Evolutionary conservation across 2,329 filamentous ascomycete genomes (phyloP).

Genomic region (Paecilomyces variotii): DNA sequence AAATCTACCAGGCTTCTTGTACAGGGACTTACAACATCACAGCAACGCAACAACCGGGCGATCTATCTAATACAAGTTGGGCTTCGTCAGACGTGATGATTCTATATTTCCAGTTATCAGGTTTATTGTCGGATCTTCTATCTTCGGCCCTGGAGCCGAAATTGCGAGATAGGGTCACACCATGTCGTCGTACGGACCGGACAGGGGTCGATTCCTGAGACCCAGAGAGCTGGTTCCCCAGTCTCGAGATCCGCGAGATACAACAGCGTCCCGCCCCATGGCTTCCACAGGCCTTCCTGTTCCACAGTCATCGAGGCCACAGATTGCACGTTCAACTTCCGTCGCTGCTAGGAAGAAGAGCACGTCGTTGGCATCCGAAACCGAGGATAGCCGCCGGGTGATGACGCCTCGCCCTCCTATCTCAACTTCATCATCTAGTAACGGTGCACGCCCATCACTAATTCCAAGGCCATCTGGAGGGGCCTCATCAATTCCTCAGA

Average conservation of each 20-base stretch:
- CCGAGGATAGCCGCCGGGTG: slow-evolving; percentile 13
- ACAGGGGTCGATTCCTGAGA: slow-evolving; percentile 22
- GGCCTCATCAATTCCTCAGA: slow-evolving; percentile 7
- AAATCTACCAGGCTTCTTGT: background rate
- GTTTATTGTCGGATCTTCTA: slow-evolving; percentile 16
- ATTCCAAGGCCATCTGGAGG: slow-evolving; percentile 22
- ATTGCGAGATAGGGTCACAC: slow-evolving; percentile 18
- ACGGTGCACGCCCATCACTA: slow-evolving; percentile 18
- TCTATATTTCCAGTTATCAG: slow-evolving; percentile 4
- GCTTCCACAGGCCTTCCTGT: slow-evolving; percentile 10
- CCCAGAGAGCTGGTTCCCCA: slow-evolving; percentile 17
- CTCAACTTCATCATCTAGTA: slow-evolving; percentile 13
- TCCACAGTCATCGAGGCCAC: slow-evolving; percentile 16
- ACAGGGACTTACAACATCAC: background rate
- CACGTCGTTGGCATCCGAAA: slow-evolving; percentile 21
- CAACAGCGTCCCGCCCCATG: slow-evolving; percentile 13
- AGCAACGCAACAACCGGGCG: background rate
- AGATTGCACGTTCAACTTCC: slow-evolving; percentile 18
- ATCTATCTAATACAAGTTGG: background rate
- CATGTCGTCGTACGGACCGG: slow-evolving; percentile 30
- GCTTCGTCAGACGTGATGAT: slow-evolving; percentile 8
- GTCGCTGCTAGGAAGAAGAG: slow-evolving; percentile 14
- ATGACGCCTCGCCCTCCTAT: slow-evolving; percentile 12
- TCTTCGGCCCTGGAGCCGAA: slow-evolving; percentile 19
- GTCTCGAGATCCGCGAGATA: slow-evolving; percentile 16